Base-by-base conservation (phyloP, 2,329 filamentous ascomycete species). In the Talaromyces piceae region DNA sequence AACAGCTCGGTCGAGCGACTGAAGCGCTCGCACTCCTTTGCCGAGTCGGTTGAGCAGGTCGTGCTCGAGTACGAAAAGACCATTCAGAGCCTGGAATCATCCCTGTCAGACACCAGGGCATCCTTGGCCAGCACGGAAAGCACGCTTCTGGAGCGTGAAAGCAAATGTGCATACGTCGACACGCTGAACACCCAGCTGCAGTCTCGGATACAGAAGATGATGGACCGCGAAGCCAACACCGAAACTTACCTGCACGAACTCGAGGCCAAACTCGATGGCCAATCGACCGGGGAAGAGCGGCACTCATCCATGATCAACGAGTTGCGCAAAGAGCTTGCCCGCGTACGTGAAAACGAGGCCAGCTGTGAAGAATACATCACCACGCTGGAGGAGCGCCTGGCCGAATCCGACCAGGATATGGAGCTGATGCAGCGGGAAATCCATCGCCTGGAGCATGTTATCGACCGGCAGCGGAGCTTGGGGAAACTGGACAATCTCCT, bases 1-100 rank as follows among this genome's bases (percentile, higher is more conserved):
- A 88, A 84, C 50, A 89, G 91, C 64, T 88, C 90, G 1, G 85
- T 90, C 22, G 91, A 96, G 66, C 81, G 93, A 49, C 73, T 97
- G 57, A 94, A 96, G 66, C 84, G 93, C 37, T 98, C 94, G 16
- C 95, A 94, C 66, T 94, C 88, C 0, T 97, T 98, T 65, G 91
- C 91, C 1, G 87, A 95, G 65, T 91, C 91, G 25, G 91, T 98
- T 18, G 93, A 98, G 63, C 88, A 95, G 63, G 89, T 98, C 20
- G 89, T 98, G 3, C 75, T 97, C 45, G 93, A 98, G 70, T 98
- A 98, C 65, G 94, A 98, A 68, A 97, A 95, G 77, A 98, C 94
- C 0, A 98, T 98, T 46, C 91, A 97, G 67, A 86, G 82, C 49
- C 79, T 98, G 13, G 93, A 98, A 68, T 84, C 90, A 47, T 96